These are phyloP conservation scores for Psidium guajava DNA, from an alignment of 345 rosid species.

Conservation along the genomic window DNA sequence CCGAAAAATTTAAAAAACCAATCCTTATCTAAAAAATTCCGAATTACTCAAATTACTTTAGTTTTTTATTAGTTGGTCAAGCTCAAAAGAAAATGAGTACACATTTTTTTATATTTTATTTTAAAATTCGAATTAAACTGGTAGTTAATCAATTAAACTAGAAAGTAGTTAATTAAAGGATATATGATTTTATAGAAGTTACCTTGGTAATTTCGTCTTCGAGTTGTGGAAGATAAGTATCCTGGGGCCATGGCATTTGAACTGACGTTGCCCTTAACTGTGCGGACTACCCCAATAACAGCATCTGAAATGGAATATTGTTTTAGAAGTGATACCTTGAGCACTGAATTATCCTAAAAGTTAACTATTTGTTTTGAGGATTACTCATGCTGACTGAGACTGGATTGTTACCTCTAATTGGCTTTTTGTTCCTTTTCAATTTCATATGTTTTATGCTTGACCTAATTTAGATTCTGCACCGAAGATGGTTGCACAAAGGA, in stretches of 20 bases:
- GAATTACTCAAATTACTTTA: too few species aligned
- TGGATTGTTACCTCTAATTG: background rate
- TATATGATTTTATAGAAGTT: too few species aligned
- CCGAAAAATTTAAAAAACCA: too few species aligned
- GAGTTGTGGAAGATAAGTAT: background rate
- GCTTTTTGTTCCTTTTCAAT: background rate
- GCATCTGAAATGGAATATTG: background rate
- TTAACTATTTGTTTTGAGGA: background rate
- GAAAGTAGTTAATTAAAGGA: too few species aligned
- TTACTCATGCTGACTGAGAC: background rate
- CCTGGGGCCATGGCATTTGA: background rate
- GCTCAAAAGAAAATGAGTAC: too few species aligned
- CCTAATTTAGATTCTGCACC: slow-evolving; percentile 51
- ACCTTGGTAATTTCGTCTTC: too few species aligned
- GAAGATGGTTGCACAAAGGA: slow-evolving; percentile 89
- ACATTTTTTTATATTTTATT: too few species aligned
- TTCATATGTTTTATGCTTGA: slow-evolving; percentile 14
- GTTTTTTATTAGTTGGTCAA: too few species aligned
- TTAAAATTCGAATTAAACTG: too few species aligned
- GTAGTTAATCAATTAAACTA: too few species aligned
- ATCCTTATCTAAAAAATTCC: too few species aligned
- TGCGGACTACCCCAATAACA: background rate
- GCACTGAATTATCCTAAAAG: background rate
- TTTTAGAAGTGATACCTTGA: background rate
- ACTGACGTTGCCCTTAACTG: background rate